Conservation (phyloP, 176 grass and related monocot species). For the Carex cristatella region DNA sequence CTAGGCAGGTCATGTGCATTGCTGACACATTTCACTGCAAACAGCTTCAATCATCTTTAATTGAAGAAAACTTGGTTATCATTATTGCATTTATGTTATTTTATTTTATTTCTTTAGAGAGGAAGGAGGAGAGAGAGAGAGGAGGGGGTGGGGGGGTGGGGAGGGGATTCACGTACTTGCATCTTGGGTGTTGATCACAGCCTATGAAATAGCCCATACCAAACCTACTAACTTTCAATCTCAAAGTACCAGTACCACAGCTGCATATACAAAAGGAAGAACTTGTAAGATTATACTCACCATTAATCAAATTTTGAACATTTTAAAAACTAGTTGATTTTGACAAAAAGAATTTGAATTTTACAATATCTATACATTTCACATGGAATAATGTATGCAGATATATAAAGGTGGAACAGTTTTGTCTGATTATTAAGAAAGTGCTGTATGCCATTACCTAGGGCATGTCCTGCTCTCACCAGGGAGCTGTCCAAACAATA, state of each 20-base stretch:
- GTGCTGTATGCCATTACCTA: conserved; percentile 45
- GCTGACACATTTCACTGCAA: background rate
- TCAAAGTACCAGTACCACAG: conserved; percentile 75
- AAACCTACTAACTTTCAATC: conserved; percentile 85
- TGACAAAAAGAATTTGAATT: background rate
- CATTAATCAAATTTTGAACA: background rate
- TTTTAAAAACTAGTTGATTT: background rate
- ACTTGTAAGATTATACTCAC: background rate
- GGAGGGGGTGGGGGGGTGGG: too few relatives aligned
- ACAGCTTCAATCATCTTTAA: background rate
- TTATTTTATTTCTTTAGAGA: conserved; percentile 12
- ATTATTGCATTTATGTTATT: background rate
- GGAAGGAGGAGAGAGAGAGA: background rate
- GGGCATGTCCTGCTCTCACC: conserved; percentile 60
- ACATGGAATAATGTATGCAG: background rate
- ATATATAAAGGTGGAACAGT: background rate
- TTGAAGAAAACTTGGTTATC: background rate
- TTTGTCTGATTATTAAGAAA: background rate
- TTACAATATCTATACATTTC: background rate
- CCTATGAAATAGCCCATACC: conserved; percentile 94
- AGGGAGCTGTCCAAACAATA: conserved; percentile 64
- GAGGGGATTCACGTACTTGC: conserved; percentile 56
- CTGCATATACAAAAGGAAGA: conserved; percentile 39
- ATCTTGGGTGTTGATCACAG: conserved; percentile 80
- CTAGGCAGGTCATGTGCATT: background rate